Percentiles rank a stretch among this genome's conserved stretches.
These are phyloP conservation scores for Ormosia emarginata DNA, from an alignment of 306 rosid species.

Conservation along the genomic window DNA sequence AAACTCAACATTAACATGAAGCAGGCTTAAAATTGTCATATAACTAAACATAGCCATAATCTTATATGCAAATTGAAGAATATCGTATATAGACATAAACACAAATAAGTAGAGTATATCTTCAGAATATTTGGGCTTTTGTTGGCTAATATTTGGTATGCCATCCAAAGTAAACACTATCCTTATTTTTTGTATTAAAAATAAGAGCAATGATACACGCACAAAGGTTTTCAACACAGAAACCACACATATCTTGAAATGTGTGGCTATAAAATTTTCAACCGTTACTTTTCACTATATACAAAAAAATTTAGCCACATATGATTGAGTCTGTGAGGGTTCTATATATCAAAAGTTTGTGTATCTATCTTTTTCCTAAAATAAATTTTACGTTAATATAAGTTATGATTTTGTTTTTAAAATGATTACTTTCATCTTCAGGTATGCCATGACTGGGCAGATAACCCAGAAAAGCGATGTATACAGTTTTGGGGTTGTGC, in stretches of 20 bases:
- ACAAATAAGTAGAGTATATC: neutral
- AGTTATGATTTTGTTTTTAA: neutral
- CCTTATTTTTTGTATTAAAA: neutral
- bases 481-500: slow-evolving; percentile 98
- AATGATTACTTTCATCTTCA: slow-evolving; percentile 26
- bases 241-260: too few species aligned
- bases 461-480: slow-evolving; percentile 97
- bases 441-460: slow-evolving; percentile 99
- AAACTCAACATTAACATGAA: neutral
- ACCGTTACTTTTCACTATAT: neutral
- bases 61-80: slow-evolving; percentile 10
- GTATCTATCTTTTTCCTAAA: neutral
- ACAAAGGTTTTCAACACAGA: too few species aligned
- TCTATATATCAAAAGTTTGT: neutral
- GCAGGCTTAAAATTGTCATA: neutral
- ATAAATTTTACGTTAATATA: neutral
- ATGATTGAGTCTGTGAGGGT: neutral
- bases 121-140: neutral
- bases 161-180: neutral
- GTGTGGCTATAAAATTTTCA: neutral
- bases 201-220: neutral
- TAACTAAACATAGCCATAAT: neutral
- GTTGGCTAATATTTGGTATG: neutral
- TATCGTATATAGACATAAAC: neutral
- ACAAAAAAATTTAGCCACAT: neutral